A percentile compares a stretch with the other conserved stretches of the same genome.
Conservation (phyloP, 2,329 filamentous ascomycete genomes). For the Scytalidium lignicola region DNA sequence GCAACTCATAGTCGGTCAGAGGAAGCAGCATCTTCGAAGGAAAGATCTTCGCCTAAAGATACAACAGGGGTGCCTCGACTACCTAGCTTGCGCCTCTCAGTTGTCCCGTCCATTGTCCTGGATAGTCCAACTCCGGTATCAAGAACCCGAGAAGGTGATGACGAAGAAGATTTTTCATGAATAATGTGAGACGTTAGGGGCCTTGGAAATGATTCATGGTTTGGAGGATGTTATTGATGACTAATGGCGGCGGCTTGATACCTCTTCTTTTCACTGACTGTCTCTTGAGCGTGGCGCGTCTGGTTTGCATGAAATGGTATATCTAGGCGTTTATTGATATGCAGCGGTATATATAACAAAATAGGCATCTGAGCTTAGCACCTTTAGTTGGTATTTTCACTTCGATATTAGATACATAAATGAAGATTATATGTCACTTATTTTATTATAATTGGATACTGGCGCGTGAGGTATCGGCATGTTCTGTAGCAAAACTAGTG, state of each 20-base stretch:
- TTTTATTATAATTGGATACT: too few species aligned
- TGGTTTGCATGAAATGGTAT: neutral
- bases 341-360: neutral
- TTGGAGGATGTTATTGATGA: neutral
- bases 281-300: neutral
- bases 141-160: neutral
- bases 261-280: neutral
- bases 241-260: neutral
- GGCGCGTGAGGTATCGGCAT: too few species aligned
- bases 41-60: conserved; percentile 22
- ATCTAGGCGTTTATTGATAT: neutral
- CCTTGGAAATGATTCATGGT: neutral
- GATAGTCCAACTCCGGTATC: conserved; percentile 31
- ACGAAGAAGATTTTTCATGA: neutral
- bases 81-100: conserved; percentile 45
- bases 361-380: neutral
- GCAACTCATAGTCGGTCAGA: neutral
- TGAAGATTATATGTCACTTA: too few species aligned
- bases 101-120: conserved; percentile 53
- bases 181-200: neutral
- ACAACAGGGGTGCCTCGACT: conserved; percentile 41
- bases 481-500: too few species aligned
- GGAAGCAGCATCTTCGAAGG: neutral
- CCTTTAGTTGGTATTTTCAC: neutral
- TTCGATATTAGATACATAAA: too few species aligned